Evolutionary conservation across 2,329 filamentous ascomycete genomes (phyloP).

Genomic region (Ophiocordyceps camponoti-leonardi): DNA sequence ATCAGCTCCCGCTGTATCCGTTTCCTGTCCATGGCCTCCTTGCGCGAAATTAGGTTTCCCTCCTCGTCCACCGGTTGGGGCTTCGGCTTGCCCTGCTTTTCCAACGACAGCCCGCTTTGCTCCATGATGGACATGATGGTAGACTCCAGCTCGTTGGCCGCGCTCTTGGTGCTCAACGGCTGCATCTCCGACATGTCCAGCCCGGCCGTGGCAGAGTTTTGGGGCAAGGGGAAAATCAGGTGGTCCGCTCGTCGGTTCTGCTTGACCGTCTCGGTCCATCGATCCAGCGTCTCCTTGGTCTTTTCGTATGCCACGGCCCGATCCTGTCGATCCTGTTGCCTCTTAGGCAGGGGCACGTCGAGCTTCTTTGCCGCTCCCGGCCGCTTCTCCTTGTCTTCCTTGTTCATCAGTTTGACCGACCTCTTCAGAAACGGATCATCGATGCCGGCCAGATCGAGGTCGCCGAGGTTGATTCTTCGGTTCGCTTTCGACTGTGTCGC

Average conservation of each 20-base stretch:
- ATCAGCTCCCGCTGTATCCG: constrained; percentile 69
- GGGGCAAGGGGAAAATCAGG: constrained; percentile 68
- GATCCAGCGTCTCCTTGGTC: constrained; percentile 75
- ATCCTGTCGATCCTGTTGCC: constrained; percentile 74
- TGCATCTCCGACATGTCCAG: constrained; percentile 45
- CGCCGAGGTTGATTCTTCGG: constrained; percentile 55
- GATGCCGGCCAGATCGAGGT: constrained; percentile 53
- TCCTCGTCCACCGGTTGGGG: constrained; percentile 52
- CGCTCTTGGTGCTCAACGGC: constrained; percentile 43
- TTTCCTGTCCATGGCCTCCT: constrained; percentile 54
- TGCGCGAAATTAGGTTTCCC: constrained; percentile 53
- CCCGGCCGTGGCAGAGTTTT: constrained; percentile 46
- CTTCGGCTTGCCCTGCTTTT: constrained; percentile 25
- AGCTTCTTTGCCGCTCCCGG: constrained; percentile 46
- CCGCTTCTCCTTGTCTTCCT: constrained; percentile 35
- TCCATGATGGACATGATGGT: constrained; percentile 80
- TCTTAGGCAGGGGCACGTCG: constrained; percentile 64
- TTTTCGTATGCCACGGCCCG: constrained; percentile 73
- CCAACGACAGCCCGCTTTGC: constrained; percentile 59
- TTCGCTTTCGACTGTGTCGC: constrained; percentile 27
- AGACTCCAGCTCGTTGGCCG: constrained; percentile 66
- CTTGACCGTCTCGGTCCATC: constrained; percentile 93
- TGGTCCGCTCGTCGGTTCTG: constrained; percentile 84
- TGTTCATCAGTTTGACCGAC: constrained; percentile 57
- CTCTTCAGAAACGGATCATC: constrained; percentile 63